Evolutionary conservation across 495 filamentous ascomycete genomes (phyloP).

Genomic region (Aspergillus ostianus): DNA sequence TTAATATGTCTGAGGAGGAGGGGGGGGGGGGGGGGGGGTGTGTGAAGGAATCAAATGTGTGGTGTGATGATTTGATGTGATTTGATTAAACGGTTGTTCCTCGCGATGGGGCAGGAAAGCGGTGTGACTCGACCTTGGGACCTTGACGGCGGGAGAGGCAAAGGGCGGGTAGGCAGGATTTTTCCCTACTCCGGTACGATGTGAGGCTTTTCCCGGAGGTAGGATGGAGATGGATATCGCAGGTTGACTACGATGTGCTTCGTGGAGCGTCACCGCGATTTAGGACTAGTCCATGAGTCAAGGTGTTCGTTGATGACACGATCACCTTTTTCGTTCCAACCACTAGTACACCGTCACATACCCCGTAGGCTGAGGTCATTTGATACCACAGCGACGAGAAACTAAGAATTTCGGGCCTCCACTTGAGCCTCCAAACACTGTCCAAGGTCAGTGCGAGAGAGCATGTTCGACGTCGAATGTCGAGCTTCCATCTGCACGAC

Average conservation of each 20-base stretch:
- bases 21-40: too few species aligned
- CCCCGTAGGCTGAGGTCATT: conserved; percentile 7
- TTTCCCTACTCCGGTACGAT: too few species aligned
- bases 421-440: conserved; percentile 26
- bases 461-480: not conserved
- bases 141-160: conserved; percentile 11
- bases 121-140: conserved; percentile 17
- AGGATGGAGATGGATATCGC: not conserved
- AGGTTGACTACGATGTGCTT: not conserved
- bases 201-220: not conserved
- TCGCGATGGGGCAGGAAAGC: conserved; percentile 9
- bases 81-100: not conserved
- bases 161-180: not conserved
- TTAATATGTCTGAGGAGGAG: conserved; percentile 17
- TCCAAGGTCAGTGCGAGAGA: conserved; percentile 16
- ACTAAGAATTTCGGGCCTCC: conserved; percentile 15
- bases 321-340: not conserved
- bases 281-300: conserved; percentile 6
- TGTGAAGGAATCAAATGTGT: conserved; percentile 19
- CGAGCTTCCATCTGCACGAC: not conserved
- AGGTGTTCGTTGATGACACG: not conserved
- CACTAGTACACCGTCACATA: too few species aligned
- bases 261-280: not conserved
- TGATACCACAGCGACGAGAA: conserved; percentile 16
- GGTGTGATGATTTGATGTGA: conserved; percentile 19